Percentiles rank a stretch among this genome's conserved stretches.
phyloP scores from a whole-genome alignment of 164 flowering plant species.

The Magnolia sinica region DNA sequence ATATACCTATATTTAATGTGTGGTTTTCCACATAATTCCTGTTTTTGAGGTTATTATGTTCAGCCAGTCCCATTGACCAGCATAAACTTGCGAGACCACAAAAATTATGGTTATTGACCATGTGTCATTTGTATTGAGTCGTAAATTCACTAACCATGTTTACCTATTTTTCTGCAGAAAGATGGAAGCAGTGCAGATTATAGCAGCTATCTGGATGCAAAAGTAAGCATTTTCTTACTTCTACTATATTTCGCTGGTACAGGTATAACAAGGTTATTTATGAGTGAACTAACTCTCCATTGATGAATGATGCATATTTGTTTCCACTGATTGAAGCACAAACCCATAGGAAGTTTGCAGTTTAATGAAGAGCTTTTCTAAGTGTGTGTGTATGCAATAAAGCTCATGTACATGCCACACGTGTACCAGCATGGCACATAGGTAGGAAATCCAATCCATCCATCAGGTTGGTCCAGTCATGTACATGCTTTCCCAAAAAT shows the following conservation, averaged over 20 bases:
- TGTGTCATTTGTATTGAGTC: not conserved
- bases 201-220: slow-evolving; percentile 74
- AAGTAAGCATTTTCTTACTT: slow-evolving; percentile 41
- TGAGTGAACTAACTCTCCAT: not conserved
- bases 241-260: not conserved
- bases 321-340: not conserved
- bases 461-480: too few species aligned
- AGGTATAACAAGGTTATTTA: not conserved
- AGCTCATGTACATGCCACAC: too few species aligned
- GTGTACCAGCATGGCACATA: too few species aligned
- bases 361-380: too few species aligned
- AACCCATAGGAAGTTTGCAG: not conserved
- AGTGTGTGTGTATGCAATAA: too few species aligned
- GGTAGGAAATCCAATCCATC: too few species aligned
- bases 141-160: not conserved
- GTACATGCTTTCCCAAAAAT: too few species aligned
- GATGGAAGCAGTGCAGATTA: slow-evolving; percentile 76
- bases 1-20: too few species aligned
- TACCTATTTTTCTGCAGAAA: slow-evolving; percentile 45
- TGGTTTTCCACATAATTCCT: not conserved
- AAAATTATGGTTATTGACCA: not conserved
- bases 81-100: not conserved
- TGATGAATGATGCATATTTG: not conserved
- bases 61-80: not conserved
- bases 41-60: not conserved